Percentiles rank a stretch among this genome's conserved stretches.
Evolutionary conservation across 225 moss, liverwort and hornwort species (phyloP).

Genomic region (Polytrichum formosum): DNA sequence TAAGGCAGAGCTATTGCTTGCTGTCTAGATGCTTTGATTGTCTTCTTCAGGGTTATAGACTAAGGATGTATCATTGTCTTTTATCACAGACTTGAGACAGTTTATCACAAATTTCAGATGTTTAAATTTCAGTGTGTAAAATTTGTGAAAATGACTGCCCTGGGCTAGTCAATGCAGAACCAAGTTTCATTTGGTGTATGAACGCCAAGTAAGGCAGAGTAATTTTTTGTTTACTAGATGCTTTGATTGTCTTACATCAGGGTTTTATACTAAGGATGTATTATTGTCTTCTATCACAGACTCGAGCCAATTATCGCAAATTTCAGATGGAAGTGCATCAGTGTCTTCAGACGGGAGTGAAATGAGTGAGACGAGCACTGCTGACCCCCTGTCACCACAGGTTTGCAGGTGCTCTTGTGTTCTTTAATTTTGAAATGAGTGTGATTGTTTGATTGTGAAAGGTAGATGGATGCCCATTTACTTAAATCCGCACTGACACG

Average conservation of each 20-base stretch:
- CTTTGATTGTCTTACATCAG: neutral
- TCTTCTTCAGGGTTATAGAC: neutral
- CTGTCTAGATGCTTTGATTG: neutral
- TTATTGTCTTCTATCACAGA: neutral
- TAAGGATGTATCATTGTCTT: too few relatives aligned
- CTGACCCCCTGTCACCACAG: neutral
- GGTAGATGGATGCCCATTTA: neutral
- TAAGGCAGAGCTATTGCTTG: neutral
- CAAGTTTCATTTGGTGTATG: too few relatives aligned
- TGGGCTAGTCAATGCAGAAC: too few relatives aligned
- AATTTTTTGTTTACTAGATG: neutral
- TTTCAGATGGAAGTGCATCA: neutral
- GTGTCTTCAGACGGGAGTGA: neutral
- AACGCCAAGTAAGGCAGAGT: neutral
- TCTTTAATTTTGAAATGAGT: neutral
- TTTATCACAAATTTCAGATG: too few relatives aligned
- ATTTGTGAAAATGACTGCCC: too few relatives aligned
- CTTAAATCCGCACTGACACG: too few relatives aligned
- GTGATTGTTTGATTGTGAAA: neutral
- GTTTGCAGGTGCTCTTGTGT: neutral
- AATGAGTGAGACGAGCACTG: neutral
- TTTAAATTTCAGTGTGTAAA: too few relatives aligned
- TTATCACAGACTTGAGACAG: too few relatives aligned
- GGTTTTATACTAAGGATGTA: neutral
- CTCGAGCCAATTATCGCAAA: neutral